phyloP scores from a whole-genome alignment of 75 land plant genomes.

The Cunninghamia lanceolata region DNA sequence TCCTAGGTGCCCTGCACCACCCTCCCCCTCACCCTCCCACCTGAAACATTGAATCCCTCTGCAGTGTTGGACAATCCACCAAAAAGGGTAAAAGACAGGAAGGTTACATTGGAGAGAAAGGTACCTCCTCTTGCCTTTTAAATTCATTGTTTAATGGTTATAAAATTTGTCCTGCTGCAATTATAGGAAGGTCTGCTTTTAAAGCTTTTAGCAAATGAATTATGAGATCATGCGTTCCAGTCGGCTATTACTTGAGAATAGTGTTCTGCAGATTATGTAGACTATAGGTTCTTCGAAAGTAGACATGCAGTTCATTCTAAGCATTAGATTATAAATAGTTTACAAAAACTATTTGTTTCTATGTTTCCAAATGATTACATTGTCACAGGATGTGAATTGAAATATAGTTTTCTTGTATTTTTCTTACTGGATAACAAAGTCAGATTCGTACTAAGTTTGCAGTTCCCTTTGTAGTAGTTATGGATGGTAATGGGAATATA shows the following conservation, averaged over 20 bases:
- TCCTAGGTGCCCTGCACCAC: too few relatives aligned
- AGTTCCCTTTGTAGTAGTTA: background rate
- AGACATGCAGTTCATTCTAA: background rate
- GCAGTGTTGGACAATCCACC: slow-evolving; percentile 46
- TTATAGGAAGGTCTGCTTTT: background rate
- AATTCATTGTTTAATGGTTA: background rate
- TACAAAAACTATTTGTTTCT: background rate
- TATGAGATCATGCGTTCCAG: background rate
- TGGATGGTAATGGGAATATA: background rate
- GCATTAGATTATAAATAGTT: background rate
- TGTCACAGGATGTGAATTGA: background rate
- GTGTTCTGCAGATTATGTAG: background rate
- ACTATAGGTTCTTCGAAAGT: too few relatives aligned
- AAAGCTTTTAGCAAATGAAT: background rate
- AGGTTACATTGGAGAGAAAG: slow-evolving; percentile 42
- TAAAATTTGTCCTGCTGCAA: background rate
- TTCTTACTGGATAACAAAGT: background rate
- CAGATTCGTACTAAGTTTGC: background rate
- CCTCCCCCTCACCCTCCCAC: too few relatives aligned
- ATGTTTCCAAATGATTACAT: background rate
- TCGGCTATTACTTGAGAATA: background rate
- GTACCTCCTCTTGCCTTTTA: slow-evolving; percentile 7
- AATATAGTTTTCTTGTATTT: background rate
- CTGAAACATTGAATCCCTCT: slow-evolving; percentile 35
- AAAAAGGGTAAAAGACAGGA: slow-evolving; percentile 32